Percentiles rank a stretch among this genome's conserved stretches.
Conservation (phyloP, 768 basidiomycete species). For the Boletus tylopilopsis region DNA sequence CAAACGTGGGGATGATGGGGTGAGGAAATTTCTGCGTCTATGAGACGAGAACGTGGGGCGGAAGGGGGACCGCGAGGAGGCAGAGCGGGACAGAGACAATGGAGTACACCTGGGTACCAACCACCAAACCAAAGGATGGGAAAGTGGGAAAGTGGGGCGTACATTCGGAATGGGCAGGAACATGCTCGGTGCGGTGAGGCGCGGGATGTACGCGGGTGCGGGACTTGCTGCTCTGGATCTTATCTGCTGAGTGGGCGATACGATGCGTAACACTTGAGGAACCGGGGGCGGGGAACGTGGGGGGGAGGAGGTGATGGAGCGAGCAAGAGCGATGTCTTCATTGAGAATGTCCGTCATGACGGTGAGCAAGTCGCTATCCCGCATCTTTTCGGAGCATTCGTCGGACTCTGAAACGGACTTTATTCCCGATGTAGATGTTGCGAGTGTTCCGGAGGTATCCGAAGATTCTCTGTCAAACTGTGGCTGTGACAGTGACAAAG, state of each 20-base stretch:
- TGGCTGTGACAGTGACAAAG: conserved; percentile 1
- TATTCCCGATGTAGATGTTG: conserved; percentile 1
- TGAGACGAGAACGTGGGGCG: conserved; percentile 1
- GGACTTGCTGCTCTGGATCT: conserved; percentile 6
- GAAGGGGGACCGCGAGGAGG: background rate
- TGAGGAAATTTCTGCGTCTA: conserved; percentile 1
- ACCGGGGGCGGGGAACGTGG: too few species aligned
- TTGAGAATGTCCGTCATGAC: too few species aligned
- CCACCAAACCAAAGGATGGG: conserved; percentile 59
- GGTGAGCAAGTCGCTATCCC: too few species aligned
- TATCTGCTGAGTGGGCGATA: conserved; percentile 35
- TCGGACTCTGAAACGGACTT: conserved; percentile 17
- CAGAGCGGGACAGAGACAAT: conserved; percentile 27
- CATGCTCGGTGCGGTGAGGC: conserved; percentile 69
- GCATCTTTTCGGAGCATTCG: background rate
- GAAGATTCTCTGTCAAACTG: conserved; percentile 10
- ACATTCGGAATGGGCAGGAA: conserved; percentile 90
- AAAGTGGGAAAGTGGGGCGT: conserved; percentile 47
- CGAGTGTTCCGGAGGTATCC: conserved; percentile 21
- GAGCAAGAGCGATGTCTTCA: conserved; percentile 40
- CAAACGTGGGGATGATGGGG: background rate
- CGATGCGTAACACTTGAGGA: background rate
- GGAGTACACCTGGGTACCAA: conserved; percentile 38
- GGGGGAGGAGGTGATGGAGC: conserved; percentile 32
- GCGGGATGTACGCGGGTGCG: conserved; percentile 54